Evolutionary conservation across 306 rosid genomes (phyloP), one percentile per base, ranked within the genome.

Genomic region (Gynostemma pentaphyllum): DNA sequence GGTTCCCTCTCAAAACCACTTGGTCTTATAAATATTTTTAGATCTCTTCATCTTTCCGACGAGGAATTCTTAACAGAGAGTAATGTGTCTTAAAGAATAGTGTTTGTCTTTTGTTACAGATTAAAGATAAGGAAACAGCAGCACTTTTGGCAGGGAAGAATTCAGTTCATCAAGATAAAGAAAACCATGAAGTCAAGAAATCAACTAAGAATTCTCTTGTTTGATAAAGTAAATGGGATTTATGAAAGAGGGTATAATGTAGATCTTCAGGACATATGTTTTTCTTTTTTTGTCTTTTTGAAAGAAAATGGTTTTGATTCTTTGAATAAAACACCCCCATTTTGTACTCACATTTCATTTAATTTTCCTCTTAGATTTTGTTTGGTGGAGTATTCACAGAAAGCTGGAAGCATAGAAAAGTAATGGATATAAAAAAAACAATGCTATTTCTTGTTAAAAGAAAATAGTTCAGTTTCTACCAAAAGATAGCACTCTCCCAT

Each of bases 181-280:
- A 88, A 68, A 80, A 29, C 72, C 85, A 78, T 29, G 99, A 92
- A 47, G 68, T 75, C 30, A 86, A 80, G 82, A 88, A 88, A 74
- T 77, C 80, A 67, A 76, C 60, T 80, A 92, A 92, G 79, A 84
- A 82, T 61, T 86, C 96, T 75, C 69, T 81, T 73, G 91, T 88
- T 76, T 92, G 80, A 70, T 46, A 0, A 46, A 30, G 32, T 30
- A 65, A 12, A 65, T 30, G 59, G 14, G 26, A 9, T 12, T 21
- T 39, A 1, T 46, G 14, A 27, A n/a, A 45, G 24, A 30, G 18
- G 18, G 16, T 53, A 22, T 13, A 27, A 29, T 13, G 21, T 45
- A 34, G 45, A 27, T 47, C 7, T 29, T 45, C 41, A 15, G 53
- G 7, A 16, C 21, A 42, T n/a, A n/a, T 27, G 44, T 36, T 51